A percentile compares a stretch with the other conserved stretches of the same genome.
These are phyloP conservation scores for Diaporthe sp. DNA, from an alignment of 2,329 filamentous ascomycete species.

Conservation along the genomic window DNA sequence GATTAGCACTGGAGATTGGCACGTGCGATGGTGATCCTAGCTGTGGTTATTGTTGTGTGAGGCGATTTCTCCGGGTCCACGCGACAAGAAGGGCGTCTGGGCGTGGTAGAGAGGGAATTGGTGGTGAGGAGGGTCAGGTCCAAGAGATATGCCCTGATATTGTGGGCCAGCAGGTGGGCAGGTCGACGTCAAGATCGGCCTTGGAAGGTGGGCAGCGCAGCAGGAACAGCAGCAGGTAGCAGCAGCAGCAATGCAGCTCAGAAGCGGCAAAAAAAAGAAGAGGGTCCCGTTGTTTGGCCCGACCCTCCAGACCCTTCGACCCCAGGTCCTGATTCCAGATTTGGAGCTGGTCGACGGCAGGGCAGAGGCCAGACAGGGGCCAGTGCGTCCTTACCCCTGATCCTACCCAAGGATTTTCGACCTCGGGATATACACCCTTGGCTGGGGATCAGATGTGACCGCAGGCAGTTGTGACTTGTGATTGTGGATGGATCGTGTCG, in stretches of 20 bases:
- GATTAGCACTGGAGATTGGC: neutral
- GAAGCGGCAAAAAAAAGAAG: slow-evolving; percentile 22
- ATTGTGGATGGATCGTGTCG: slow-evolving; percentile 4
- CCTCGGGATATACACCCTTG: slow-evolving; percentile 17
- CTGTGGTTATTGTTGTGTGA: neutral
- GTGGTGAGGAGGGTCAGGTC: slow-evolving; percentile 8
- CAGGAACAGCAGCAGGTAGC: neutral
- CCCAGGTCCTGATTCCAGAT: slow-evolving; percentile 24
- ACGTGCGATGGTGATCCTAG: neutral
- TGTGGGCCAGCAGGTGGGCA: slow-evolving; percentile 18
- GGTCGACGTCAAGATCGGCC: slow-evolving; percentile 29
- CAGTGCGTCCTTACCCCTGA: slow-evolving; percentile 22
- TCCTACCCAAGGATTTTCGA: slow-evolving; percentile 28
- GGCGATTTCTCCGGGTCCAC: neutral
- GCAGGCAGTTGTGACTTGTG: slow-evolving; percentile 9
- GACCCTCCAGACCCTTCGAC: slow-evolving; percentile 20
- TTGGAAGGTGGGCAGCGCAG: slow-evolving; percentile 10
- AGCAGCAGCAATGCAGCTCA: slow-evolving; percentile 9
- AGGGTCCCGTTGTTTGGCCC: slow-evolving; percentile 27
- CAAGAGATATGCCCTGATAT: slow-evolving; percentile 22
- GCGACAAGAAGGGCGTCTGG: neutral
- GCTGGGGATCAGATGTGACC: slow-evolving; percentile 21
- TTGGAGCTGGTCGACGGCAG: slow-evolving; percentile 24
- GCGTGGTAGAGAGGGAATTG: neutral
- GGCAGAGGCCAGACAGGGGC: slow-evolving; percentile 17